Base-by-base conservation (phyloP, 441 rosid species). In the Eutrema salsugineum region DNA sequence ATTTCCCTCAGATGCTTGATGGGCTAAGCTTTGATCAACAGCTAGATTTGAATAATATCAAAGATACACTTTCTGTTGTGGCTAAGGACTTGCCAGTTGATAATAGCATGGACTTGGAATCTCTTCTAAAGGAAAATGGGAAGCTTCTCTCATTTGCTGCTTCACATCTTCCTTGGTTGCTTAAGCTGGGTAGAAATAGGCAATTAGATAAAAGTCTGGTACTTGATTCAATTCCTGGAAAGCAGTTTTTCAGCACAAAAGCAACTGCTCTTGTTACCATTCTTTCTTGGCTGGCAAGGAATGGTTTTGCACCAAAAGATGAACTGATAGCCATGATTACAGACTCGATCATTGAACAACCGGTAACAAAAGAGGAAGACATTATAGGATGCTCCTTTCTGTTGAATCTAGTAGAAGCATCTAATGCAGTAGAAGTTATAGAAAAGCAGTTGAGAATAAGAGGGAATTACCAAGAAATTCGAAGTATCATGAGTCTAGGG, bases 401-500 rank as follows among this genome's bases (percentile, higher is more conserved):
- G 78, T 84, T 96, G 81, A 93, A 96, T 90, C 91, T 93, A 16
- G 84, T 85, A 63, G 98, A 93, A 79, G 88, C 97, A 57, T 83
- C 90, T 83, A 84, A 79, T 79, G 99, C 97, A 54, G 98, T 93
- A 58, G 93, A 89, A 82, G 87, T 90, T 59, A 91, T 96, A 76
- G 99, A 96, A 80, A 97, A 90, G 78, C 97, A 93, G 87, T 83
- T 96, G 77, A 86, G 81, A 82, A 82, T 62, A 63, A 85, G 99
- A 82, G 81, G 73, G 70, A 87, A 81, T 68, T 96, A 96, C 83
- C 87, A 80, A 76, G 97, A 96, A 80, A 87, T 89, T 67, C 83
- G 88, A 65, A 96, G 95, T 81, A 91, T 96, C 76, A 91, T 91
- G 97, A 91, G 89, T 76, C 84, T 87, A 72, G 99, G 99, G 73